Conservation (phyloP, 2,329 filamentous ascomycete species). For the Bipolaris cookei region DNA sequence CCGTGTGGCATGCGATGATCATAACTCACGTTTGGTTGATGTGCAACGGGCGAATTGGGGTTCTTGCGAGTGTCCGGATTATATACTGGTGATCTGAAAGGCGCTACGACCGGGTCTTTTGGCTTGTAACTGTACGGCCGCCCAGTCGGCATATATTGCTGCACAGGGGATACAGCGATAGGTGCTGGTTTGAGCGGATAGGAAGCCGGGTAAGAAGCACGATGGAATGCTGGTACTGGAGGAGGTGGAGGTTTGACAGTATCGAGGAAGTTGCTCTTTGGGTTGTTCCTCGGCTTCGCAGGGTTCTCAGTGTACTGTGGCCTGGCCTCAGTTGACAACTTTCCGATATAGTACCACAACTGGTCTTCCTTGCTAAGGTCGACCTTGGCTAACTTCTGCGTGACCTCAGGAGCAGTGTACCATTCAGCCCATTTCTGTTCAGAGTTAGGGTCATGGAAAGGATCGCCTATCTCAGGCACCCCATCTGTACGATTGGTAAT, state of each 20-base stretch:
- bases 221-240: conserved; percentile 37
- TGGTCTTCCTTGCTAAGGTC: conserved; percentile 75
- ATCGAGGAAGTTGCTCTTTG: conserved; percentile 74
- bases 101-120: conserved; percentile 32
- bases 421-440: conserved; percentile 70
- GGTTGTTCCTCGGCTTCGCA: conserved; percentile 65
- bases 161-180: conserved; percentile 40
- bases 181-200: conserved; percentile 53
- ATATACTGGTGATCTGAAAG: conserved; percentile 41
- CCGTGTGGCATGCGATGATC: conserved; percentile 37
- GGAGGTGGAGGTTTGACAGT: conserved; percentile 60
- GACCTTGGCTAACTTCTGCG: conserved; percentile 67
- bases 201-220: conserved; percentile 49
- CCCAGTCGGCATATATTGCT: conserved; percentile 30
- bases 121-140: conserved; percentile 46
- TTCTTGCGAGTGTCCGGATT: conserved; percentile 45
- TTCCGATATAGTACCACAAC: conserved; percentile 88
- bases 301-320: conserved; percentile 89
- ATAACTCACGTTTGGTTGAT: conserved; percentile 48
- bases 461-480: conserved; percentile 55
- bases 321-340: conserved; percentile 85
- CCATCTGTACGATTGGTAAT: conserved; percentile 58
- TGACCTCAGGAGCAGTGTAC: conserved; percentile 58
- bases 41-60: conserved; percentile 47
- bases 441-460: conserved; percentile 55